Conservation (phyloP, 495 filamentous ascomycete species). For the Tuber borchii region DNA sequence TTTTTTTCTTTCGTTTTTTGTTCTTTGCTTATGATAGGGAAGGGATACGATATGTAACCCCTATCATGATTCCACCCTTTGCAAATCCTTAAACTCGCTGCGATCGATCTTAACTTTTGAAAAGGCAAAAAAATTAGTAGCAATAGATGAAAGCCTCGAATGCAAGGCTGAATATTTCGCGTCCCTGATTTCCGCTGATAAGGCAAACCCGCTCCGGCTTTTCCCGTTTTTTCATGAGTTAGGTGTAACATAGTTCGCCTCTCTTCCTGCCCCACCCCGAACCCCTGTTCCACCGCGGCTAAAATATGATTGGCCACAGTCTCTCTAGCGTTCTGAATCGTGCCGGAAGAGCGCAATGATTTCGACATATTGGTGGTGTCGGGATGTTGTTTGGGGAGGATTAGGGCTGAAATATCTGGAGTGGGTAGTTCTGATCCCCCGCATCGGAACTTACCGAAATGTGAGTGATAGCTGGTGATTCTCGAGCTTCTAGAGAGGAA, state of each 20-base stretch:
- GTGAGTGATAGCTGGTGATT: background rate
- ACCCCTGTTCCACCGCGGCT: too few relatives aligned
- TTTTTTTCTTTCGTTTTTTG: background rate
- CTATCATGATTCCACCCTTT: background rate
- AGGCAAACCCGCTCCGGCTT: background rate
- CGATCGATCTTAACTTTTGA: background rate
- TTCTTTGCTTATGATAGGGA: background rate
- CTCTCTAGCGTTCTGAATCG: background rate
- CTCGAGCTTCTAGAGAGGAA: rapidly evolving
- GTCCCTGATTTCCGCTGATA: rapidly evolving
- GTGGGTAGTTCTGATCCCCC: too few relatives aligned
- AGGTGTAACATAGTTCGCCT: background rate
- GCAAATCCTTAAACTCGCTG: background rate
- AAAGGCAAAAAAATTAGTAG: too few relatives aligned
- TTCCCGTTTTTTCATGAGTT: background rate
- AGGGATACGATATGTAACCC: background rate
- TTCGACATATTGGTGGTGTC: background rate
- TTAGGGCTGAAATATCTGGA: background rate
- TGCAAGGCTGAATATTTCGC: background rate
- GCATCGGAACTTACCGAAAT: background rate
- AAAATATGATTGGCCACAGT: background rate
- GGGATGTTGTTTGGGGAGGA: background rate
- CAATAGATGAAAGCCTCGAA: background rate
- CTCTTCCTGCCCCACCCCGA: too few relatives aligned
- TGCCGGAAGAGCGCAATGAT: too few relatives aligned